These are phyloP conservation scores for Lactuca saligna DNA, from an alignment of 129 eudicot genomes.

Conservation along the genomic window DNA sequence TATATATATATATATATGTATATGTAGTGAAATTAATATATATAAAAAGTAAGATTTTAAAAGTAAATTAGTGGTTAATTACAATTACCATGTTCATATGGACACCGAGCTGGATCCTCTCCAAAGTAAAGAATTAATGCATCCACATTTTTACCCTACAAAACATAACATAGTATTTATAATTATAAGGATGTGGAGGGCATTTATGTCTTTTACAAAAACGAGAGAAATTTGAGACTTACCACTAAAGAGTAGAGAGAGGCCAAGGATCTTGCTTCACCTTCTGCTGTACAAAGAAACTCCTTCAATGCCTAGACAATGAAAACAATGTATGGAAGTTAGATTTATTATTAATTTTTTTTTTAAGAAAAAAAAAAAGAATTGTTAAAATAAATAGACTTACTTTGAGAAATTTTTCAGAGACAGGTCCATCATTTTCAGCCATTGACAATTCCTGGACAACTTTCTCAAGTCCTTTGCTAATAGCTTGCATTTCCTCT, in stretches of 20 bases:
- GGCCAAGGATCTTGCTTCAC: conserved; percentile 69
- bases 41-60: neutral
- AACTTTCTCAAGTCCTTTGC: conserved; percentile 76
- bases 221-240: conserved; percentile 8
- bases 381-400: too few species aligned
- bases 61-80: neutral
- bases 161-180: neutral
- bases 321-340: conserved; percentile 2
- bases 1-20: too few species aligned
- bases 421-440: conserved; percentile 68
- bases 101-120: conserved; percentile 80
- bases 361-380: too few species aligned
- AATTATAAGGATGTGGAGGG: neutral
- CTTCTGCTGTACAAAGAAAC: conserved; percentile 64
- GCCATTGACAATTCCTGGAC: conserved; percentile 66
- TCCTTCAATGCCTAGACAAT: conserved; percentile 52
- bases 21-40: neutral
- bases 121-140: conserved; percentile 74
- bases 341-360: neutral
- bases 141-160: conserved; percentile 76
- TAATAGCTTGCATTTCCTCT: conserved; percentile 82
- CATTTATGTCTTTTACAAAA: neutral
- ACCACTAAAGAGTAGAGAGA: conserved; percentile 77
- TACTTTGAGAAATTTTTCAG: conserved; percentile 64
- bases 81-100: conserved; percentile 77